These are phyloP conservation scores for Termitomyces titanicus DNA, from an alignment of 768 basidiomycete species.

Conservation along the genomic window DNA sequence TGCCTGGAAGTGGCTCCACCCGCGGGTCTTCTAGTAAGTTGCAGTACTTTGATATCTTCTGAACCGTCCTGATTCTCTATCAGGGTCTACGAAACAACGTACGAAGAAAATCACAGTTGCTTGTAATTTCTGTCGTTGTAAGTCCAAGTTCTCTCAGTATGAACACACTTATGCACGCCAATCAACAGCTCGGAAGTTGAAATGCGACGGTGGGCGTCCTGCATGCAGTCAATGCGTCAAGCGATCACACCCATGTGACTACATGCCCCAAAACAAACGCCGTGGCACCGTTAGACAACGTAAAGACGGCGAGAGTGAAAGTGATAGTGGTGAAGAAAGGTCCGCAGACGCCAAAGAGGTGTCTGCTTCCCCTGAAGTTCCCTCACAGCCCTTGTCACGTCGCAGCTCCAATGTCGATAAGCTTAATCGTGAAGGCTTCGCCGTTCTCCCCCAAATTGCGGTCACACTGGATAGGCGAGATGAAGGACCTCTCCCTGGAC, in stretches of 20 bases:
- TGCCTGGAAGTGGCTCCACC: slow-evolving; percentile 29
- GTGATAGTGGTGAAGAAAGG: slow-evolving; percentile 59
- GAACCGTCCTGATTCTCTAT: slow-evolving; percentile 2
- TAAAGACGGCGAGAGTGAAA: slow-evolving; percentile 66
- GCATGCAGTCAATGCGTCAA: slow-evolving; percentile 82
- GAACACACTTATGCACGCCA: slow-evolving; percentile 10
- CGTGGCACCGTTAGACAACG: slow-evolving; percentile 56
- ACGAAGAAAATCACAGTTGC: slow-evolving; percentile 87
- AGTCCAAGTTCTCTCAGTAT: slow-evolving; percentile 28
- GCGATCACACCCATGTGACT: slow-evolving; percentile 75
- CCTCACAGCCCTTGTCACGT: slow-evolving; percentile 44
- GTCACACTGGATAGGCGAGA: slow-evolving; percentile 45
- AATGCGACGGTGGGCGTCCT: slow-evolving; percentile 84
- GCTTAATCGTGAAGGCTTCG: slow-evolving; percentile 33
- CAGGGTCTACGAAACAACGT: slow-evolving; percentile 61
- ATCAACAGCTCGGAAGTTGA: slow-evolving; percentile 73
- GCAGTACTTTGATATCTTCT: slow-evolving; percentile 31
- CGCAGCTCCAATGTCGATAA: slow-evolving; percentile 47
- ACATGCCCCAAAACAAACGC: slow-evolving; percentile 73
- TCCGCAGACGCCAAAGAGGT: slow-evolving; percentile 48
- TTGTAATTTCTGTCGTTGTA: slow-evolving; percentile 89
- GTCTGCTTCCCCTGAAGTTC: slow-evolving; percentile 58
- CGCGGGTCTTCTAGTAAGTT: slow-evolving; percentile 28
- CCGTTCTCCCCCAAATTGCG: slow-evolving; percentile 37
- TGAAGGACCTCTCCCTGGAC: slow-evolving; percentile 35